Evolutionary conservation across 2,329 filamentous ascomycete genomes (phyloP), one percentile per base, ranked within the genome.

Genomic region (Dactylellina drechsleri): DNA sequence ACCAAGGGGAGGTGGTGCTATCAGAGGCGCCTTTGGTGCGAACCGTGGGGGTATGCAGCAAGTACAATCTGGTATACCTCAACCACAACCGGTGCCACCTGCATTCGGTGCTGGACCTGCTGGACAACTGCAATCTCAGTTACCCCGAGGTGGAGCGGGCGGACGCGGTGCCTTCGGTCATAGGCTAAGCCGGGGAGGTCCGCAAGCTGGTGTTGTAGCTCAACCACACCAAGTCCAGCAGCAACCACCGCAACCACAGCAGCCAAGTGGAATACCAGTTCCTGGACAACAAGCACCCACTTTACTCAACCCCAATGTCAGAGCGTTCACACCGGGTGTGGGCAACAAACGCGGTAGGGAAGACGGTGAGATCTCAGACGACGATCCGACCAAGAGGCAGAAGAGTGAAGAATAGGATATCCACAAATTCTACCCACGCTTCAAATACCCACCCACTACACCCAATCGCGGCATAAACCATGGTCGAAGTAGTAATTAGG

Each of bases 1-100:
- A 50, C 79, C 79, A 16, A 75, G 79, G 23, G 78, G 78, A 36
- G 78, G 78, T 16, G 66, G 60, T 28, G 65, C 59, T n/a, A 52
- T 65, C 10, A 65, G 64, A 43, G 71, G 71, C 1, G 71, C 65
- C 15, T 74, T 74, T 36, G 58, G 50, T 18, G 66, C 49, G 6
- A 31, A 43, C 31, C 71, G 71, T 15, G 71, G 71, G 1, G 71
- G 71, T 4, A 58, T 67, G 58, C 70, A 56, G 26, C 52, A 66
- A 18, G 41, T 31, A 13, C 65, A 59, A 53, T 28, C 64, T 1
- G 71, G 65, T 7, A 68, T 67, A 16, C 60, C 71, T 26, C 62
- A 65, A 28, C 64, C 71, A 26, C 58, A 60, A 23, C 45, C 71
- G 4, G 65, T 47, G 8, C 64, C 66, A 16, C 64, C 58, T 56